Percentiles rank a stretch among this genome's conserved stretches.
Conservation (phyloP, 208 protist genomes). For the Wallacemonas sp. region DNA sequence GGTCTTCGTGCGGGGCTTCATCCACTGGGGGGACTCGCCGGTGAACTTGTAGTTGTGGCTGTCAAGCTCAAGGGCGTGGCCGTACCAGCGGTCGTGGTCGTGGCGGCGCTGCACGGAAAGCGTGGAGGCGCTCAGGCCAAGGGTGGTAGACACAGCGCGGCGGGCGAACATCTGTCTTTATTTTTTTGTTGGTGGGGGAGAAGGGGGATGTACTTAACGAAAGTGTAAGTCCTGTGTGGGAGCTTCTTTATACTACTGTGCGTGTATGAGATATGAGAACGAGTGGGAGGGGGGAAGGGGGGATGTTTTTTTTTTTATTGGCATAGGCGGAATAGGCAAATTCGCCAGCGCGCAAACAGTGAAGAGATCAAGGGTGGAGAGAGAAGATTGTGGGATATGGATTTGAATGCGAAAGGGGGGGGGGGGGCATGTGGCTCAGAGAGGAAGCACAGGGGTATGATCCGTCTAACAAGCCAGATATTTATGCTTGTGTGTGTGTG, state of each 20-base stretch:
- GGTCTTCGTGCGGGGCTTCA: conserved; percentile 65
- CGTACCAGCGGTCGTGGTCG: conserved; percentile 90
- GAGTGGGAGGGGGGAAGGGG: too few relatives aligned
- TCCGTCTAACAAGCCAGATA: too few relatives aligned
- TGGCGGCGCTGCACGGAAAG: conserved; percentile 62
- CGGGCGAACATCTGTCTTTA: conserved; percentile 55
- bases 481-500: too few relatives aligned
- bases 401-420: too few relatives aligned
- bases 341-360: too few relatives aligned
- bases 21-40: conserved; percentile 76
- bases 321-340: too few relatives aligned
- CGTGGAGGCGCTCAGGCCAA: conserved; percentile 34
- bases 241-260: conserved; percentile 10
- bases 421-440: too few relatives aligned
- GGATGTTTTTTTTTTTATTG: too few relatives aligned
- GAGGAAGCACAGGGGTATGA: too few relatives aligned
- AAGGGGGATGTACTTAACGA: background rate
- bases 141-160: conserved; percentile 43
- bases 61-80: conserved; percentile 82
- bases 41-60: conserved; percentile 88
- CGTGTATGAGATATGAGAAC: too few relatives aligned
- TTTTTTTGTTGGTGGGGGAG: background rate
- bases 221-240: conserved; percentile 1
- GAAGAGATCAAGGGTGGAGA: background rate
- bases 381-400: background rate